Evolutionary conservation across 805 yeast species (phyloP).

Genomic region (Metschnikowia continentalis): DNA sequence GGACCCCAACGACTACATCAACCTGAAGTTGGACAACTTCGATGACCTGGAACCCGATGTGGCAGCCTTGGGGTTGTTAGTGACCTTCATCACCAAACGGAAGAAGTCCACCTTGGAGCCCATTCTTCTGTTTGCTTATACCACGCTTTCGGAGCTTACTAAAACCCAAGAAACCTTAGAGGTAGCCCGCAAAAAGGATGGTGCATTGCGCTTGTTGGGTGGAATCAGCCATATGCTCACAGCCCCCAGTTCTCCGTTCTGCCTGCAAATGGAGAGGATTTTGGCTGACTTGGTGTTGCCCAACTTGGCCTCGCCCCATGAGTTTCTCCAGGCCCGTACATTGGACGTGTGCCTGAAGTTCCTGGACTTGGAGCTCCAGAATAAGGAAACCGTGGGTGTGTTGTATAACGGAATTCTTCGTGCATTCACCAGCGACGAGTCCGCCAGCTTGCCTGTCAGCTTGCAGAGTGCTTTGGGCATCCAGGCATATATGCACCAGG

Average conservation of each 20-base stretch:
- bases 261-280: slow-evolving; percentile 64
- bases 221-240: slow-evolving; percentile 59
- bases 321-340: slow-evolving; percentile 73
- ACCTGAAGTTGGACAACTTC: slow-evolving; percentile 52
- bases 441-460: slow-evolving; percentile 61
- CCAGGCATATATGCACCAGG: slow-evolving; percentile 67
- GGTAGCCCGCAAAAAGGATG: slow-evolving; percentile 63
- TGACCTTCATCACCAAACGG: slow-evolving; percentile 67
- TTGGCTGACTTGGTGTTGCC: slow-evolving; percentile 65
- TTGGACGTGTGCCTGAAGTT: slow-evolving; percentile 64
- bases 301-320: slow-evolving; percentile 54
- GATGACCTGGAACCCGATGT: slow-evolving; percentile 65
- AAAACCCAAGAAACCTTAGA: slow-evolving; percentile 40
- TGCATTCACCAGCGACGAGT: slow-evolving; percentile 24
- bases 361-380: slow-evolving; percentile 53
- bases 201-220: slow-evolving; percentile 75
- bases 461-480: slow-evolving; percentile 82
- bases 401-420: slow-evolving; percentile 34
- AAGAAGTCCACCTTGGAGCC: slow-evolving; percentile 56
- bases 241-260: slow-evolving; percentile 52
- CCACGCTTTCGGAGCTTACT: slow-evolving; percentile 36
- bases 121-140: slow-evolving; percentile 56
- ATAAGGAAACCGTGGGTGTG: slow-evolving; percentile 19
- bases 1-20: slow-evolving; percentile 87
- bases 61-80: slow-evolving; percentile 72